phyloP scores from a whole-genome alignment of 2,329 filamentous ascomycete species.

The Colletotrichum lupini region DNA sequence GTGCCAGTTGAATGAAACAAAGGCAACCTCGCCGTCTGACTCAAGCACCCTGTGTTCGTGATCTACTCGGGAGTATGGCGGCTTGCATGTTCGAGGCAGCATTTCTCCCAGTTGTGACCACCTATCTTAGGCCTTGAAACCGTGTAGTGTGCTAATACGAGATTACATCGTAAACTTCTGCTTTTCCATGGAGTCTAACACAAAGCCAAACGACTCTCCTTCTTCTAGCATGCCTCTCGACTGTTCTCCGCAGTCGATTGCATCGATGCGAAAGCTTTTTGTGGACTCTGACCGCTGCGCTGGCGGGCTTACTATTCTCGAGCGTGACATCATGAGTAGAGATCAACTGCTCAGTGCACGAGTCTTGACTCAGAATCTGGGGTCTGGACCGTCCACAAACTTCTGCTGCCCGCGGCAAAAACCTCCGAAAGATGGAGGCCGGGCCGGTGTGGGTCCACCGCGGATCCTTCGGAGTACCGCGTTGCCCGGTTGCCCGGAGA shows the following conservation, averaged over 20 bases:
- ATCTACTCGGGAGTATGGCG: too few species aligned
- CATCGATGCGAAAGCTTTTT: not conserved
- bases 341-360: not conserved
- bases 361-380: not conserved
- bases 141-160: too few species aligned
- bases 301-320: not conserved
- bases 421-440: not conserved
- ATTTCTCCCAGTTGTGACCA: too few species aligned
- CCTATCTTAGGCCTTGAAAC: not conserved
- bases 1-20: too few species aligned
- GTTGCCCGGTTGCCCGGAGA: not conserved
- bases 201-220: too few species aligned
- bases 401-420: not conserved
- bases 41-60: too few species aligned
- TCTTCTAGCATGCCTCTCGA: not conserved
- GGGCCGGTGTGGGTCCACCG: not conserved
- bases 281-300: not conserved
- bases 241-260: not conserved
- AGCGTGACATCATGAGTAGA: not conserved
- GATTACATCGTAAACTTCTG: not conserved
- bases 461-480: not conserved
- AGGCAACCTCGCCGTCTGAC: too few species aligned
- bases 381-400: not conserved
- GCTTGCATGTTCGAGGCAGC: too few species aligned
- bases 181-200: not conserved